Evolutionary conservation across 176 grass and related monocot species (phyloP).

Genomic region (Aegilops umbellulata): DNA sequence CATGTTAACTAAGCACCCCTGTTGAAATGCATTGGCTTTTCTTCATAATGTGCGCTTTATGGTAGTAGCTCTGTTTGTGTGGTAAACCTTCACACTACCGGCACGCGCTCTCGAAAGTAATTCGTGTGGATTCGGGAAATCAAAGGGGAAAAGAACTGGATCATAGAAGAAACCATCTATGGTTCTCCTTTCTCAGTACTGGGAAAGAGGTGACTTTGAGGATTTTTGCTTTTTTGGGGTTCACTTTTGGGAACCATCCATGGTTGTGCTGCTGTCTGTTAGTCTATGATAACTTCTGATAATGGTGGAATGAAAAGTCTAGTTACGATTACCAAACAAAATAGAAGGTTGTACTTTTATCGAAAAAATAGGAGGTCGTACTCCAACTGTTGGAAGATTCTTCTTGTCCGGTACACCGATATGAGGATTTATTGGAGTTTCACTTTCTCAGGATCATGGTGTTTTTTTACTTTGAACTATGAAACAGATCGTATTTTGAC

Average conservation of each 20-base stretch:
- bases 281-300: neutral
- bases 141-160: neutral
- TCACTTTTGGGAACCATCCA: neutral
- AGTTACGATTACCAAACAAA: neutral
- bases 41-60: neutral
- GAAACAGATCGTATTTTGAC: neutral
- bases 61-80: neutral
- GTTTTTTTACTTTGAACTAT: neutral
- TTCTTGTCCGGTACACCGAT: neutral
- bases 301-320: neutral
- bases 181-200: neutral
- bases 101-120: neutral
- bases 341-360: neutral
- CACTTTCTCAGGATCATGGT: neutral
- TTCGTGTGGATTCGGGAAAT: neutral
- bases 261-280: neutral
- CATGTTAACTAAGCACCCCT: neutral
- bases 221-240: neutral
- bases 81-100: neutral
- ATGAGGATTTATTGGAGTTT: neutral
- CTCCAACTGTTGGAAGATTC: neutral
- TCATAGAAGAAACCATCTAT: neutral
- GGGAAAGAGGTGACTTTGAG: neutral
- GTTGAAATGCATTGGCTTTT: neutral
- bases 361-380: neutral